Base-by-base conservation (phyloP, 768 basidiomycete genomes). In the Rhodotorula diobovata region DNA sequence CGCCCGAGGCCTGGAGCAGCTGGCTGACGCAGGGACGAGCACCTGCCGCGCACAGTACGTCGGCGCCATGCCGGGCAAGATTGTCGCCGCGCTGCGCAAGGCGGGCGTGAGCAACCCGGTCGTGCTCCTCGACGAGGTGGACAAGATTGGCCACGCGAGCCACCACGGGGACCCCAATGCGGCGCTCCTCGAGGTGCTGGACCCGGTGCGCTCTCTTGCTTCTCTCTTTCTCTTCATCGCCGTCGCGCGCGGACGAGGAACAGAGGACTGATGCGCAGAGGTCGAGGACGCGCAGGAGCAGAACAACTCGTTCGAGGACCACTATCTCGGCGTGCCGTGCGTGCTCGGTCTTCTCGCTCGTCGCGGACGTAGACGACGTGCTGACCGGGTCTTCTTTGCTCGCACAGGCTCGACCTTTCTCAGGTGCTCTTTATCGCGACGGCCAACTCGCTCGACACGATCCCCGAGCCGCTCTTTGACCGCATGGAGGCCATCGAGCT, bases 81-180 rank as follows among this genome's bases (percentile, higher is more conserved):
- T 95, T 55, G 89, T 93, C 4, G 91, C 93, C 79, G 91, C 91
- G 1, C 81, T 96, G 73, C 84, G 91, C 48, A 92, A 90, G 77
- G 90, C 90, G 1, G 90, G 90, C 12, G 83, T 90, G 58, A 81
- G 83, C 37, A 92, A 96, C 79, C 87, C 88, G 21, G 89, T 97
- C 10, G 82, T 95, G 63, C 81, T 97, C 43, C 82, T 94, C 16
- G 94, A 96, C 77, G 94, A 96, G 80, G 87, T 96, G 55, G 94
- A 96, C 81, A 96, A 96, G 81, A 85, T 92, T 65, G 78, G 79
- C 1, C 61, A 72, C 71, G n/a, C 71, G 63, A 25, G 76, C 72
- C 20, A 89, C 88, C 93, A 95, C 75, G 93, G 93, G 0, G 93
- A 95, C 79, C 93, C 93, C 23, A 87, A 86, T 6, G 94, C 94